Evolutionary conservation across 83 land plant genomes (phyloP), one percentile per base, ranked within the genome.

Genomic region (Picea mariana): DNA sequence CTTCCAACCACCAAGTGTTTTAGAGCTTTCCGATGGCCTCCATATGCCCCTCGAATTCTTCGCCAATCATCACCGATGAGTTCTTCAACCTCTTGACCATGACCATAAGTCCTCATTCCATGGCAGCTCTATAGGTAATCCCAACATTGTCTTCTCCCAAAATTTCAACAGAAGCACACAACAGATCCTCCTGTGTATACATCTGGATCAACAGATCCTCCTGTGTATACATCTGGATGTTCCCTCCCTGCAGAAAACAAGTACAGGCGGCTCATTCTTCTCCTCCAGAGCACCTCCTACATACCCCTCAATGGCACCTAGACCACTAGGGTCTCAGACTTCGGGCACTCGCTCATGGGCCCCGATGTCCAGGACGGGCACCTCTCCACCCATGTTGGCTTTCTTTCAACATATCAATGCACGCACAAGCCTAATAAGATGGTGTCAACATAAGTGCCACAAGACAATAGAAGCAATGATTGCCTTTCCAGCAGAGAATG

Each of bases 281-380:
- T 49, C 59, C 67, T 13, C 40, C 83, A 38, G 21, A 40, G 26
- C 1, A 27, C 96, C 5, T 90, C 94, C 11, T 93, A 95, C 87
- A 95, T 95, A 21, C 79, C 93, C 4, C 4, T 95, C 1, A 96
- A 95, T 21, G 86, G 83, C 3, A 87, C 83, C 31, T 93, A 89
- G 91, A 91, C 87, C 23, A 96, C 94, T 0, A 81, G 93, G 55
- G 96, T 95, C 5, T 96, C 97, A 0, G 96, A 95, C 71, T 95
- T 95, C 31, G 97, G 97, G 31, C 87, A 93, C 8, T 91, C 94
- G 0, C 17, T 93, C 15, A 26, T 90, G 81, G 94, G 96, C 2
- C 96, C 95, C 0, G 87, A 86, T 1, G 81, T 84, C n/a, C 85
- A 94, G 0, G 79, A 67, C 67, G 83, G 75, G 47, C 83, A 80